A percentile compares a stretch with the other conserved stretches of the same genome.
Evolutionary conservation across 176 grass and related monocot genomes (phyloP).

Genomic region (Alloteropsis semialata): DNA sequence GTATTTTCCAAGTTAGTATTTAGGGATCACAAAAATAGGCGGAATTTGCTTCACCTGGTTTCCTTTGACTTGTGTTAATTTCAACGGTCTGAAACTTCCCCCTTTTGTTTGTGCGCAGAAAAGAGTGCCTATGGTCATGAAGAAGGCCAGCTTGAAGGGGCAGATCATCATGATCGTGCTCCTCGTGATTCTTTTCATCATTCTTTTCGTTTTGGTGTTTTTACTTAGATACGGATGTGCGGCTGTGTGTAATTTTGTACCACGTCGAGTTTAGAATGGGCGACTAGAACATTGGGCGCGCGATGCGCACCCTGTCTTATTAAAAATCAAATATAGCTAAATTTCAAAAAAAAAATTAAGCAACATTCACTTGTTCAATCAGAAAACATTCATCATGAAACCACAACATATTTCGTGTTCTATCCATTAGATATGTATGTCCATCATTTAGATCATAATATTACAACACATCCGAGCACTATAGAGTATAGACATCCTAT

Average conservation of each 20-base stretch:
- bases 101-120: conserved; percentile 41
- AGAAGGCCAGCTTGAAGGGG: conserved; percentile 76
- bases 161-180: conserved; percentile 87
- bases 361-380: too few relatives aligned
- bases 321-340: too few relatives aligned
- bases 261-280: background rate
- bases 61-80: background rate
- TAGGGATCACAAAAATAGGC: background rate
- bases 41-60: background rate
- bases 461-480: too few relatives aligned
- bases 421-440: too few relatives aligned
- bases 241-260: background rate
- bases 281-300: too few relatives aligned
- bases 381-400: too few relatives aligned
- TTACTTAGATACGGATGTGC: too few relatives aligned
- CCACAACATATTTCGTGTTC: too few relatives aligned
- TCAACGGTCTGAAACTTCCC: background rate
- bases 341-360: too few relatives aligned
- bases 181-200: conserved; percentile 80
- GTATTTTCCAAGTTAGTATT: background rate
- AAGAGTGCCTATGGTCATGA: conserved; percentile 96
- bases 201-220: conserved; percentile 93
- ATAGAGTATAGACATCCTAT: too few relatives aligned
- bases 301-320: too few relatives aligned
- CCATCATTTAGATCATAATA: too few relatives aligned